phyloP scores from a whole-genome alignment of 2,329 filamentous ascomycete genomes.

The Fusarium pilosicola region DNA sequence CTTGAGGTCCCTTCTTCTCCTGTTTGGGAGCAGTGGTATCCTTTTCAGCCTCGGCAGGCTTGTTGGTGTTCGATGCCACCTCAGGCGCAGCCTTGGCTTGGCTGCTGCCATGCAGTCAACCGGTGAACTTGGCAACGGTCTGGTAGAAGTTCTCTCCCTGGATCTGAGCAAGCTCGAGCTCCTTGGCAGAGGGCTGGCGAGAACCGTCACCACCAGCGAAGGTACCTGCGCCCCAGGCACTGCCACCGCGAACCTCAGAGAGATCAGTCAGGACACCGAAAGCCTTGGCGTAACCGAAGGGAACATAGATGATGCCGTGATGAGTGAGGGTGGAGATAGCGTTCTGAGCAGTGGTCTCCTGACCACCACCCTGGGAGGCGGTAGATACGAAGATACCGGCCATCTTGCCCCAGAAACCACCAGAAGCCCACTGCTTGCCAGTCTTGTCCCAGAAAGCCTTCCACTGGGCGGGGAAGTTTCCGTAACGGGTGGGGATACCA shows the following conservation, averaged over 20 bases:
- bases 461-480: slow-evolving; percentile 97
- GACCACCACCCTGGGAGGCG: slow-evolving; percentile 85
- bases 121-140: slow-evolving; percentile 74
- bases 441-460: slow-evolving; percentile 94
- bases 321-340: slow-evolving; percentile 88
- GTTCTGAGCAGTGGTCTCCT: slow-evolving; percentile 86
- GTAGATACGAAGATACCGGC: slow-evolving; percentile 92
- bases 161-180: slow-evolving; percentile 80
- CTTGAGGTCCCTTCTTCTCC: slow-evolving; percentile 38
- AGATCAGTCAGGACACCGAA: slow-evolving; percentile 78
- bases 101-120: slow-evolving; percentile 80
- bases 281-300: slow-evolving; percentile 86
- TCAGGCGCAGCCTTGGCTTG: slow-evolving; percentile 45
- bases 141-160: slow-evolving; percentile 91
- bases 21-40: slow-evolving; percentile 31
- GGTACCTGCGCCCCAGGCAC: slow-evolving; percentile 93
- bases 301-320: slow-evolving; percentile 97
- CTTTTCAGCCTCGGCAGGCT: slow-evolving; percentile 30
- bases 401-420: slow-evolving; percentile 86
- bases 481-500: slow-evolving; percentile 94
- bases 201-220: slow-evolving; percentile 83
- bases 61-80: slow-evolving; percentile 41
- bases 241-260: slow-evolving; percentile 84
- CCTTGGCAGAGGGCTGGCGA: slow-evolving; percentile 78
- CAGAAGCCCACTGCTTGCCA: slow-evolving; percentile 82